Evolutionary conservation across 2,329 filamentous ascomycete species (phyloP), one percentile per base, ranked within the genome.

Genomic region (Aspergillus fumigatiaffinis): DNA sequence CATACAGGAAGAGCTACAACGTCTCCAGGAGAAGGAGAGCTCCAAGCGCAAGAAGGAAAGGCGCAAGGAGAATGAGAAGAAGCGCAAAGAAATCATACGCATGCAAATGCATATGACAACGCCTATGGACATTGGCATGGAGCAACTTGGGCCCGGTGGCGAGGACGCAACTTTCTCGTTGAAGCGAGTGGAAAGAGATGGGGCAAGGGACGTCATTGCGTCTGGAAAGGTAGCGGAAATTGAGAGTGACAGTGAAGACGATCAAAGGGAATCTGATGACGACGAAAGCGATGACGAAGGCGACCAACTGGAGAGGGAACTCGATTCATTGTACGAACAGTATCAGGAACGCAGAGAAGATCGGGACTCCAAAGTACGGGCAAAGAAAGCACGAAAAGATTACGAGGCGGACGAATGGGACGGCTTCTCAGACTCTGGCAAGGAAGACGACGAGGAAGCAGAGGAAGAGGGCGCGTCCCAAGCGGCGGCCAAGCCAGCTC

Each of bases 101-200:
- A 89, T 99, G 88, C 94, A 99, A 75, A 86, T 99, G 79, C 88
- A 97, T 77, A 99, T 99, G 94, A 88, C 88, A 2, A 90, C 92
- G 0, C 94, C 94, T 7, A 94, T 91, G 81, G 94, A 99, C 63
- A 96, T 99, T 61, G 94, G 94, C 68, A 84, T 96, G 77, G 94
- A 96, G 71, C 91, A 94, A 74, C 78, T 84, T 25, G 91, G 91
- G 0, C 89, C 90, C 0, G 80, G 84, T 51, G 92, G 91, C 25
- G 87, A 91, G 46, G 90, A 91, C 49, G 81, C 90, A 28, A 94
- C 96, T 80, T 99, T 99, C 72, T 86, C 86, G 2, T 82, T 97
- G 50, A 96, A 92, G 73, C 79, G 86, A 8, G 83, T 95, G 48
- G 91, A 97, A 70, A 89, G 90, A 71, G 84, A 86, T 20, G 85